phyloP scores from a whole-genome alignment of 2,329 filamentous ascomycete genomes.

The Neopestalotiopsis sp. region DNA sequence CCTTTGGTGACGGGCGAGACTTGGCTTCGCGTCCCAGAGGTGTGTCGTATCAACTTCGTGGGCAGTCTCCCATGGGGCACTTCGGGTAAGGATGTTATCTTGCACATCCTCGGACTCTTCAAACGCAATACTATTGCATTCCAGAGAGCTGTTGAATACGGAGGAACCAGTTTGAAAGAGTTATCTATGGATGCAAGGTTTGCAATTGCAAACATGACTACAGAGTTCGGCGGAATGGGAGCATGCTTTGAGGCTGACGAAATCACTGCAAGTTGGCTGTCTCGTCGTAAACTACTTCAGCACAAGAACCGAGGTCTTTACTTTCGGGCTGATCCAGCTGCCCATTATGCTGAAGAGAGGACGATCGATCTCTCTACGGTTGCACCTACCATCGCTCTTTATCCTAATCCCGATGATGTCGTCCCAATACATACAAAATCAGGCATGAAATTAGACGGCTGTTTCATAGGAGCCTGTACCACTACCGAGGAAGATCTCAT shows the following conservation, averaged over 20 bases:
- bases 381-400: slow-evolving; percentile 43
- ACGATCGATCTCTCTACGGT: slow-evolving; percentile 44
- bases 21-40: slow-evolving; percentile 52
- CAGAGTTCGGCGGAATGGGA: slow-evolving; percentile 50
- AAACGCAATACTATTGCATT: slow-evolving; percentile 52
- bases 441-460: slow-evolving; percentile 43
- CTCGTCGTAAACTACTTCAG: slow-evolving; percentile 34
- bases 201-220: slow-evolving; percentile 53
- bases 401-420: slow-evolving; percentile 49
- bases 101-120: slow-evolving; percentile 47
- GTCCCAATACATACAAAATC: slow-evolving; percentile 41
- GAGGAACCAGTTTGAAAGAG: slow-evolving; percentile 43
- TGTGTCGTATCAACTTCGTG: slow-evolving; percentile 44
- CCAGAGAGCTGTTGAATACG: slow-evolving; percentile 50
- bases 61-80: slow-evolving; percentile 41
- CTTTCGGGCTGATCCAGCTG: slow-evolving; percentile 44
- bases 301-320: slow-evolving; percentile 41
- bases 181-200: slow-evolving; percentile 50
- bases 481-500: slow-evolving; percentile 51
- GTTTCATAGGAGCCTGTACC: slow-evolving; percentile 53
- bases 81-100: slow-evolving; percentile 51
- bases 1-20: slow-evolving; percentile 50
- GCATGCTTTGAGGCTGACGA: slow-evolving; percentile 47
- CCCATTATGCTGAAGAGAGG: slow-evolving; percentile 41
- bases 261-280: slow-evolving; percentile 40